Percentiles rank a stretch among this genome's conserved stretches.
Evolutionary conservation across 495 filamentous ascomycete species (phyloP).

Genomic region (Stereocaulon alpinum): DNA sequence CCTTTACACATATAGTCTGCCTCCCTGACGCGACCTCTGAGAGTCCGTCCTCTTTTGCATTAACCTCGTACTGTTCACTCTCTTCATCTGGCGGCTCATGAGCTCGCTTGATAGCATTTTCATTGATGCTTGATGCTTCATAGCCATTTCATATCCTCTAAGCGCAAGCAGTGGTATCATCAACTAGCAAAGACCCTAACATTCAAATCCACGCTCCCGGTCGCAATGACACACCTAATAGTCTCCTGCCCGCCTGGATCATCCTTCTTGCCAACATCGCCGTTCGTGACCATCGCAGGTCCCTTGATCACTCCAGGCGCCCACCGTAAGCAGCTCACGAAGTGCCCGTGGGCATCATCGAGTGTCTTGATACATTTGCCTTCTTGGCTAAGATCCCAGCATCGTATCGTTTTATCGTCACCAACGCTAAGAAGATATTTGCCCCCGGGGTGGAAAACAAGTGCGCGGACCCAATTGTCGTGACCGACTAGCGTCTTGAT

Average conservation of each 20-base stretch:
- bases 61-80: background rate
- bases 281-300: conserved; percentile 41
- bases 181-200: conserved; percentile 46
- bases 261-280: conserved; percentile 36
- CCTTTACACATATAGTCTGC: too few species aligned
- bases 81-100: background rate
- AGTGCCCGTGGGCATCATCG: conserved; percentile 71
- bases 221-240: conserved; percentile 54
- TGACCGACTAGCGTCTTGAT: conserved; percentile 85
- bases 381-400: conserved; percentile 92
- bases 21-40: too few species aligned
- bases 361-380: conserved; percentile 80
- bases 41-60: background rate
- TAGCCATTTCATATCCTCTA: background rate
- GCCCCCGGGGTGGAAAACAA: conserved; percentile 88
- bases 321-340: conserved; percentile 83
- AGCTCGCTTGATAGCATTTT: background rate
- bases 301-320: conserved; percentile 64
- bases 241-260: conserved; percentile 31
- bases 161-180: conserved; percentile 10
- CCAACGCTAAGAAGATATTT: conserved; percentile 79
- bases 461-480: conserved; percentile 87
- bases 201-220: conserved; percentile 53
- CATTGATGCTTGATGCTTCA: background rate
- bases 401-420: conserved; percentile 87